These are phyloP conservation scores for Raphanus sativus DNA, from an alignment of 345 rosid species.

Conservation along the genomic window DNA sequence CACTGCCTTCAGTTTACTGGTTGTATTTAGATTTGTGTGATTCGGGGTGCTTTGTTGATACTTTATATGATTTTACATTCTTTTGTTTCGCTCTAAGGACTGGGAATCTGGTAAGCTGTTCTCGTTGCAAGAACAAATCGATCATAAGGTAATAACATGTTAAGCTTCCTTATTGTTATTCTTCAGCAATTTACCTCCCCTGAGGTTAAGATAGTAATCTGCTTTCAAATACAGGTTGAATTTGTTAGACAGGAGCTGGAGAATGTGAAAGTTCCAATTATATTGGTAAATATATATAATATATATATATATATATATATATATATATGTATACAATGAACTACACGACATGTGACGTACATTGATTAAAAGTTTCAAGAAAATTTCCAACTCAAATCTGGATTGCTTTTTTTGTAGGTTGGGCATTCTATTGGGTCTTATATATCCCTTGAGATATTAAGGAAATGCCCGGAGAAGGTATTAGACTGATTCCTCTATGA, in stretches of 20 bases:
- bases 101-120: conserved; percentile 70
- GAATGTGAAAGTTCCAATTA: conserved; percentile 54
- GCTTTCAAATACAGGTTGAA: conserved; percentile 55
- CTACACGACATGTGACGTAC: neutral
- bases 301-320: no score
- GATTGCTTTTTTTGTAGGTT: conserved; percentile 50
- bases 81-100: conserved; percentile 43
- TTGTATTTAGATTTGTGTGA: no score
- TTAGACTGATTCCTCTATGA: neutral
- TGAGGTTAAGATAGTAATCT: conserved; percentile 1
- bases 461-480: conserved; percentile 60
- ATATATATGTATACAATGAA: neutral
- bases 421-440: conserved; percentile 89
- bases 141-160: conserved; percentile 65
- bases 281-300: no score
- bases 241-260: conserved; percentile 63
- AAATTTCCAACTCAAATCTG: neutral
- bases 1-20: no score
- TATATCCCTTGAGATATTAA: conserved; percentile 61
- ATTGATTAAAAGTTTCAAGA: neutral
- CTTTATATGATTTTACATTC: neutral
- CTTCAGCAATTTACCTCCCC: no score
- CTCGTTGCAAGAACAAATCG: conserved; percentile 77
- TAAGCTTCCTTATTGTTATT: no score
- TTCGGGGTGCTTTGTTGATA: neutral